phyloP scores from a whole-genome alignment of 2,329 filamentous ascomycete species.

The Fonsecaea nubica region DNA sequence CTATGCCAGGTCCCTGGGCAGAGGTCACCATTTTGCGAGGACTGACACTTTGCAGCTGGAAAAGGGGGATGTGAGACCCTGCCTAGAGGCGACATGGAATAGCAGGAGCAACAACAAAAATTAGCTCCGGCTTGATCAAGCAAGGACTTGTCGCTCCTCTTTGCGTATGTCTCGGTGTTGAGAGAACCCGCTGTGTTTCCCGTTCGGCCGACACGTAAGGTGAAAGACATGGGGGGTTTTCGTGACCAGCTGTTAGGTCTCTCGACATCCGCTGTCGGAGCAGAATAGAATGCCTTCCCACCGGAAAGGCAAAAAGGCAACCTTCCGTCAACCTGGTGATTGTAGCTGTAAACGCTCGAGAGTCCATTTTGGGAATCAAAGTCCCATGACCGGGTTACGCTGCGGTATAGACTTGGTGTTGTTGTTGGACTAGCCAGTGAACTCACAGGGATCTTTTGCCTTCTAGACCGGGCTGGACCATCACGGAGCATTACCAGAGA shows the following conservation, averaged over 20 bases:
- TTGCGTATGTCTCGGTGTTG: background rate
- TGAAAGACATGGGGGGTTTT: background rate
- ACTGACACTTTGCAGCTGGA: no score
- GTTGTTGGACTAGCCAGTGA: background rate
- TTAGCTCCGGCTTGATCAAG: no score
- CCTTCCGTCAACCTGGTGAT: background rate
- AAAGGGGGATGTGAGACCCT: no score
- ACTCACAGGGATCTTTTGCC: background rate
- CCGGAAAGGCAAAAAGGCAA: background rate
- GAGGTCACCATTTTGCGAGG: no score
- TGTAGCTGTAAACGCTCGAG: background rate
- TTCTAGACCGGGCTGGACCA: background rate
- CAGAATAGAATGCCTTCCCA: background rate
- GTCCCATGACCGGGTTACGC: background rate
- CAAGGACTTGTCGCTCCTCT: background rate
- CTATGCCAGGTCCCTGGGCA: no score
- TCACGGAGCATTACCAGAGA: background rate
- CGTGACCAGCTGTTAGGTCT: background rate
- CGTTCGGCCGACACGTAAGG: background rate
- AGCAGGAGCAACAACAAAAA: no score
- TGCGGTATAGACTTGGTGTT: background rate
- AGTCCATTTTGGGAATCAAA: background rate
- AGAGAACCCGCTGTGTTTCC: background rate
- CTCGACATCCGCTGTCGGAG: background rate
- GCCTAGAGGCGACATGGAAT: no score